Percentiles rank a stretch among this genome's conserved stretches.
Conservation (phyloP, 1,139 yeast genomes). For the Blastobotrys capitulatus region DNA sequence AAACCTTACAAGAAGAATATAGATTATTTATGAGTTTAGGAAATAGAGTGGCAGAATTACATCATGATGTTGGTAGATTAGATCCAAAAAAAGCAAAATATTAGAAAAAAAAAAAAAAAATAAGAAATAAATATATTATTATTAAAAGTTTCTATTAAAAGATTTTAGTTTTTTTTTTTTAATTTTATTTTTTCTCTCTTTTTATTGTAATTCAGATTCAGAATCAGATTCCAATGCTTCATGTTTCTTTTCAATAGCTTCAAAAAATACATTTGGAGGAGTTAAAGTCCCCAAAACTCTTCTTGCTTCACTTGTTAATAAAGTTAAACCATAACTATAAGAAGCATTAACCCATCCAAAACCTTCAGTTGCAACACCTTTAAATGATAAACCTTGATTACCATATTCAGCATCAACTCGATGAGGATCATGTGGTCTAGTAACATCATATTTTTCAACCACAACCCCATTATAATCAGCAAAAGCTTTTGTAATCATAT, state of each 20-base stretch:
- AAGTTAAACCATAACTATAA: conserved; percentile 67
- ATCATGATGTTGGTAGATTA: conserved; percentile 56
- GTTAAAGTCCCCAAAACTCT: conserved; percentile 81
- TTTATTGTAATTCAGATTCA: neutral
- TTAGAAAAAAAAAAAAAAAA: neutral
- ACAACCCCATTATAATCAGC: conserved; percentile 94
- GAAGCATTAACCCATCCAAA: conserved; percentile 94
- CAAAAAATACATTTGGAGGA: conserved; percentile 66
- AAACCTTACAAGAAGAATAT: conserved; percentile 77
- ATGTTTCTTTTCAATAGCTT: conserved; percentile 3
- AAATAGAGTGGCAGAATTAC: conserved; percentile 83
- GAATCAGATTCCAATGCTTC: neutral
- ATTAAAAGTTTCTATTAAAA: neutral
- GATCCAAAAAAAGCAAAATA: conserved; percentile 20
- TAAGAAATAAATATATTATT: neutral
- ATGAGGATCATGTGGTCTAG: conserved; percentile 78
- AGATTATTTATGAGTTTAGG: conserved; percentile 85
- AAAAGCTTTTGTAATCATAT: conserved; percentile 84
- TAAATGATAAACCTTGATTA: conserved; percentile 88
- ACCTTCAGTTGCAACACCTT: conserved; percentile 94
- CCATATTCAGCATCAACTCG: conserved; percentile 96
- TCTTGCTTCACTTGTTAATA: conserved; percentile 60
- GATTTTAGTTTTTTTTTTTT: neutral
- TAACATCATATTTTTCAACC: conserved; percentile 92
- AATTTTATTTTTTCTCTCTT: neutral